Conservation (phyloP, 352 stramenopile species). For the Phytophthora quininea region DNA sequence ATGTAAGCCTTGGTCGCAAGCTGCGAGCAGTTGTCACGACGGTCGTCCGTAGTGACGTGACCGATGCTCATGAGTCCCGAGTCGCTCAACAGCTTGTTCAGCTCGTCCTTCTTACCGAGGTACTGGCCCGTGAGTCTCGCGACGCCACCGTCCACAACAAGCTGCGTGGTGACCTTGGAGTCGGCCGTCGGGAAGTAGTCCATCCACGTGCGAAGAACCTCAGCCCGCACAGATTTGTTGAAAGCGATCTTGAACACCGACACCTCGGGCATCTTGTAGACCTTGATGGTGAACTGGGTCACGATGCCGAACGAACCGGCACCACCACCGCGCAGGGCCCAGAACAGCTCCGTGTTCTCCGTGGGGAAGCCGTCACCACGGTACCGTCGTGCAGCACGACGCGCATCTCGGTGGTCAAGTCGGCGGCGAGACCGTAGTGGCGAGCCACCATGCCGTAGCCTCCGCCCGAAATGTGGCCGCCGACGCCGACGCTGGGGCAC, state of each 20-base stretch:
- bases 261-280: conserved; percentile 45
- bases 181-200: conserved; percentile 54
- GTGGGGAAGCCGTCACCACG: conserved; percentile 50
- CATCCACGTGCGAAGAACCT: conserved; percentile 54
- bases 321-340: conserved; percentile 51
- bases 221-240: conserved; percentile 32
- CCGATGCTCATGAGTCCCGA: conserved; percentile 41
- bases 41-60: conserved; percentile 40
- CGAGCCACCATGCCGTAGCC: conserved; percentile 56
- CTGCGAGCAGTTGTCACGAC: conserved; percentile 47
- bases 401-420: conserved; percentile 49
- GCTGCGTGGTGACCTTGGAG: conserved; percentile 51
- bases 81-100: conserved; percentile 39
- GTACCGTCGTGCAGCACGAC: conserved; percentile 51
- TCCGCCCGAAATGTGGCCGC: conserved; percentile 57
- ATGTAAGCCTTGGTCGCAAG: conserved; percentile 55
- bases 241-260: conserved; percentile 57
- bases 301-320: conserved; percentile 61
- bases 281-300: conserved; percentile 57
- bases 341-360: conserved; percentile 51
- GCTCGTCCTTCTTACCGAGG: conserved; percentile 38
- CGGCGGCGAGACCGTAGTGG: conserved; percentile 53
- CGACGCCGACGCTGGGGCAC: conserved; percentile 54
- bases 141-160: conserved; percentile 42
- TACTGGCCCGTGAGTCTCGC: conserved; percentile 50